Evolutionary conservation across 2,329 filamentous ascomycete genomes (phyloP), one percentile per base, ranked within the genome.

Genomic region (Davidsoniella neocaledoniae): DNA sequence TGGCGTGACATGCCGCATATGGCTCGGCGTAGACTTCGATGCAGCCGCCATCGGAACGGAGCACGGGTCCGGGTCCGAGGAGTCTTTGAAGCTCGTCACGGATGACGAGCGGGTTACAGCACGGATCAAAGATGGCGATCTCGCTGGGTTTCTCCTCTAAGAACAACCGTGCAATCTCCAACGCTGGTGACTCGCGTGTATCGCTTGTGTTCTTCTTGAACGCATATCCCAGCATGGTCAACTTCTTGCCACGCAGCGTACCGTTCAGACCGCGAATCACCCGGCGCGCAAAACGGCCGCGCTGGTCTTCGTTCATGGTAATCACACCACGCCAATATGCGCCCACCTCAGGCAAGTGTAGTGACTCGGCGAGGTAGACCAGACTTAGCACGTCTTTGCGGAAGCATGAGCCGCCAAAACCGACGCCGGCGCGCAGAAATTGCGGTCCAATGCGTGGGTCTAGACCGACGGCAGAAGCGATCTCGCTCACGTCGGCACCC

Each of bases 201-300:
- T 88, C 83, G 19, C 74, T 76, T 0, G 83, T 88, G 61, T 86
- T 75, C 64, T 84, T 83, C 69, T 90, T 88, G 66, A 85, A 88
- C 7, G 83, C 79, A 56, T 81, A 87, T 3, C 84, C 84, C 5
- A 88, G 70, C 2, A 88, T 68, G 2, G 79, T 72, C 12, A 87
- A 67, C 64, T 83, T 86, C 68, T 86, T 86, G 53, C 74, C 73
- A 2, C 70, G 69, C 5, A 86, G 67, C 8, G 79, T 83, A 59
- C 80, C 79, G 63, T 83, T 79, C 47, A 87, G 69, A 49, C 74
- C 74, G 53, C 70, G 70, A 57, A 86, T 74, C 41, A 87, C 74
- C 45, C 77, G 73, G 55, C 72, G 70, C 5, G 74, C 73, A 64
- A 86, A 86, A 25, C 83, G 74, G 46, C 77, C 70, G 55, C 79